phyloP scores from a whole-genome alignment of 2,329 filamentous ascomycete genomes.

The Hypocrella siamensis region DNA sequence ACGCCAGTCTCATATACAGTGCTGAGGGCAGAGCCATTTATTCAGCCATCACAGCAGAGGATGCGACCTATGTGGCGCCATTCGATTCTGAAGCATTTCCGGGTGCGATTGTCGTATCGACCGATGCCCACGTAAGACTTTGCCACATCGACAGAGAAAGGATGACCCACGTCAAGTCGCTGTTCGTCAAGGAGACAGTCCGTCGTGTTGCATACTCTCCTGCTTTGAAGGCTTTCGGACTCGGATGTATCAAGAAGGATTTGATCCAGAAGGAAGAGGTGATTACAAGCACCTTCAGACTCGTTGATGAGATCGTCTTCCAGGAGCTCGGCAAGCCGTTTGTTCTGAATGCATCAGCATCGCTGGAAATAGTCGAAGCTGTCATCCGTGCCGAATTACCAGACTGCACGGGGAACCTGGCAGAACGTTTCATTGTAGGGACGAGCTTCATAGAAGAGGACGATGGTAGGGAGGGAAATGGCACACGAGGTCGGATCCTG shows the following conservation, averaged over 20 bases:
- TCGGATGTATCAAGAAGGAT: constrained; percentile 70
- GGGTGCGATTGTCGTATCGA: constrained; percentile 66
- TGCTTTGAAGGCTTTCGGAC: constrained; percentile 62
- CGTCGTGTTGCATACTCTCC: constrained; percentile 76
- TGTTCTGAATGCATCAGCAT: constrained; percentile 31
- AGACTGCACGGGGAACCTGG: constrained; percentile 35
- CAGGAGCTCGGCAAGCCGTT: constrained; percentile 58
- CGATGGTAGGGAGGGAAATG: constrained; percentile 28
- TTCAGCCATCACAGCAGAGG: constrained; percentile 82
- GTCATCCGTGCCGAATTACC: constrained; percentile 63
- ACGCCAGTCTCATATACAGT: constrained; percentile 85
- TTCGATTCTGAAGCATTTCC: constrained; percentile 76
- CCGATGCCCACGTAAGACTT: constrained; percentile 59
- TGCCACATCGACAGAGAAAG: constrained; percentile 69
- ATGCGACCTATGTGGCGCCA: constrained; percentile 64
- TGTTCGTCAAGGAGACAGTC: constrained; percentile 69
- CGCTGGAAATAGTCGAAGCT: constrained; percentile 65
- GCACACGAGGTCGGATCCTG: constrained; percentile 56
- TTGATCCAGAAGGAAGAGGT: constrained; percentile 57
- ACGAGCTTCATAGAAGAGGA: constrained; percentile 62
- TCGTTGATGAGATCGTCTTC: constrained; percentile 85
- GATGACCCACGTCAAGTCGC: constrained; percentile 72
- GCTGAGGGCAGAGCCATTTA: constrained; percentile 79
- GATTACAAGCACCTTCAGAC: constrained; percentile 64
- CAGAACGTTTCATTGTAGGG: constrained; percentile 80